Base-by-base conservation (phyloP, 495 filamentous ascomycete genomes). In the Trichoderma erinaceum region DNA sequence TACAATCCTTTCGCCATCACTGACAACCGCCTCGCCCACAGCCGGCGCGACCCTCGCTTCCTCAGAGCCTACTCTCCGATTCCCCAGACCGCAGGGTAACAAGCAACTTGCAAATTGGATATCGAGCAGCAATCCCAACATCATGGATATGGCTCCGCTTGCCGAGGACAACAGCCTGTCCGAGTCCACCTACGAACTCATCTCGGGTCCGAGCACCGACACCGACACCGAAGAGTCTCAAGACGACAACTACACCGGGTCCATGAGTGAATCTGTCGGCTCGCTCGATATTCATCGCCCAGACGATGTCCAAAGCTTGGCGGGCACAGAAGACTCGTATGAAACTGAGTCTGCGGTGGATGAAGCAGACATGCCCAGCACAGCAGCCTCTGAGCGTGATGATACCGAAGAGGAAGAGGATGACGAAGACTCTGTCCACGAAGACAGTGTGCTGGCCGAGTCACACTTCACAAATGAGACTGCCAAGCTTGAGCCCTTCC, bases 111-210 rank as follows among this genome's bases (percentile, higher is more conserved):
- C 79, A 71, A 78, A 76, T 75, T 86, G 83, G 82, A 72, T 86
- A 38, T 81, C 80, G 0, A 79, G 75, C 61, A 84, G 79, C 69
- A 77, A 78, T n/a, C 79, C 81, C 32, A 76, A 81, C 70, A 81
- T 81, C 41, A 81, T 82, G 78, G 79, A 82, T 63, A 71, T 75
- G 4, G 74, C 76, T 67, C 79, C 63, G 68, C 74, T 81, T 65
- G 77, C 77, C 46, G 79, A 79, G 38, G 78, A 80, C 43, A 74
- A 75, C 67, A 81, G 73, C 71, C 76, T 87, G 48, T 77, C 80
- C 69, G 85, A 87, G 70, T 86, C 85, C 69, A 76, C 84, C 61
- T 88, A 85, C 70, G 85, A 86, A 63, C 78, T 87, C 56, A 81
- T 88, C 72, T 66, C 38, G n/a, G 43, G 65, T 3, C 75, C 79